phyloP scores from a whole-genome alignment of 495 filamentous ascomycete genomes.

The Aspergillus wentii region DNA sequence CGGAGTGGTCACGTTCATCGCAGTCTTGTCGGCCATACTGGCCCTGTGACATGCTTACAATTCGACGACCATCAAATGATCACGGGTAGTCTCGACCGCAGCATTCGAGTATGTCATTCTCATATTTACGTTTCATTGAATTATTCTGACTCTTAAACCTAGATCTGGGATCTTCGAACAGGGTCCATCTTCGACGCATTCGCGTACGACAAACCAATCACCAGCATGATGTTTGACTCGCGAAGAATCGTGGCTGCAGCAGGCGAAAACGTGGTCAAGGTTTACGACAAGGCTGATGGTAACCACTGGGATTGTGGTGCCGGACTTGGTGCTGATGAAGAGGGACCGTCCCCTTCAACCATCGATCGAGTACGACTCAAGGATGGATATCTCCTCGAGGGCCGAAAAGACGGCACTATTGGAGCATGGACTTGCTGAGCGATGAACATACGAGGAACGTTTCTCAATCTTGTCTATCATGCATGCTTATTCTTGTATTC shows the following conservation, averaged over 20 bases:
- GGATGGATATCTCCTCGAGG: constrained; percentile 92
- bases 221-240: constrained; percentile 96
- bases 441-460: background rate
- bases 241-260: constrained; percentile 88
- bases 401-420: constrained; percentile 80
- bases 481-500: no score
- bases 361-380: constrained; percentile 86
- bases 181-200: constrained; percentile 95
- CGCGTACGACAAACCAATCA: constrained; percentile 89
- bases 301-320: constrained; percentile 96
- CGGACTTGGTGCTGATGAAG: constrained; percentile 60
- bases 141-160: constrained; percentile 10
- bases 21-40: constrained; percentile 94
- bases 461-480: constrained; percentile 2
- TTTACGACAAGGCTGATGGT: constrained; percentile 96
- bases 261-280: constrained; percentile 88
- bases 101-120: constrained; percentile 71
- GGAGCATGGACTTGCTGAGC: constrained; percentile 85
- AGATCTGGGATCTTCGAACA: constrained; percentile 99
- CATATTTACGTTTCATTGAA: background rate
- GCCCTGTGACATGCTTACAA: constrained; percentile 89
- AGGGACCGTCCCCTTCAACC: constrained; percentile 55
- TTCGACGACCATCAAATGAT: constrained; percentile 96
- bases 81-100: constrained; percentile 89
- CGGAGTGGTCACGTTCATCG: constrained; percentile 93